Evolutionary conservation across 768 basidiomycete species (phyloP).

Genomic region (Mycena leptocephala): DNA sequence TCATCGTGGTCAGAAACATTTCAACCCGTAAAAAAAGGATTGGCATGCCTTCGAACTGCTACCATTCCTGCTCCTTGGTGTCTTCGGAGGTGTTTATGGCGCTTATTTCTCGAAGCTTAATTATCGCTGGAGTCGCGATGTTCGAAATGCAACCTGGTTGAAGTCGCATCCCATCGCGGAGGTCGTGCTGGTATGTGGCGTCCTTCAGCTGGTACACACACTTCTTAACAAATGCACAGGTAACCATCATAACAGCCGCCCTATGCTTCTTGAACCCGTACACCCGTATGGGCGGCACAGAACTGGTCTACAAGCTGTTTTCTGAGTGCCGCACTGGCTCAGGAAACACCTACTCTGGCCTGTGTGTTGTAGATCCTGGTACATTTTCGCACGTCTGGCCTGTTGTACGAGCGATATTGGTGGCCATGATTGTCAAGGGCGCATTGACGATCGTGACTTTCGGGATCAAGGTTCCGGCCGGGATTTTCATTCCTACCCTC

Average conservation of each 20-base stretch:
- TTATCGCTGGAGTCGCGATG: conserved; percentile 87
- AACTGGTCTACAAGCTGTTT: conserved; percentile 94
- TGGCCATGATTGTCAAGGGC: conserved; percentile 88
- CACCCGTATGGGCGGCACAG: conserved; percentile 95
- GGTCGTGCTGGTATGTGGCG: conserved; percentile 79
- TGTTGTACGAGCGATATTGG: conserved; percentile 75
- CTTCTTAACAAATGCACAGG: conserved; percentile 57
- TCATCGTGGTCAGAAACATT: neutral
- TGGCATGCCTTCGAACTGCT: conserved; percentile 94
- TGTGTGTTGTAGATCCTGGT: conserved; percentile 81
- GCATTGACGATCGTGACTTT: conserved; percentile 90
- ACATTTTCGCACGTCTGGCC: conserved; percentile 71
- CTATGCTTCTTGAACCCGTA: conserved; percentile 92
- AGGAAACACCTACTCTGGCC: conserved; percentile 69
- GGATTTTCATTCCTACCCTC: conserved; percentile 97
- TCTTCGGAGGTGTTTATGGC: conserved; percentile 96
- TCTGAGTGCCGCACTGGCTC: conserved; percentile 83
- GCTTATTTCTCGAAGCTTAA: conserved; percentile 95
- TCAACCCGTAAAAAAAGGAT: conserved; percentile 59
- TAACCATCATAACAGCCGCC: conserved; percentile 83
- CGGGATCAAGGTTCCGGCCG: conserved; percentile 92
- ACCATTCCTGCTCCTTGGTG: conserved; percentile 88
- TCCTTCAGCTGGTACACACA: neutral
- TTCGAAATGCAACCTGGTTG: conserved; percentile 89
- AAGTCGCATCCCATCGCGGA: conserved; percentile 86